Conservation (phyloP, 805 yeast species). For the Candida ortonii region DNA sequence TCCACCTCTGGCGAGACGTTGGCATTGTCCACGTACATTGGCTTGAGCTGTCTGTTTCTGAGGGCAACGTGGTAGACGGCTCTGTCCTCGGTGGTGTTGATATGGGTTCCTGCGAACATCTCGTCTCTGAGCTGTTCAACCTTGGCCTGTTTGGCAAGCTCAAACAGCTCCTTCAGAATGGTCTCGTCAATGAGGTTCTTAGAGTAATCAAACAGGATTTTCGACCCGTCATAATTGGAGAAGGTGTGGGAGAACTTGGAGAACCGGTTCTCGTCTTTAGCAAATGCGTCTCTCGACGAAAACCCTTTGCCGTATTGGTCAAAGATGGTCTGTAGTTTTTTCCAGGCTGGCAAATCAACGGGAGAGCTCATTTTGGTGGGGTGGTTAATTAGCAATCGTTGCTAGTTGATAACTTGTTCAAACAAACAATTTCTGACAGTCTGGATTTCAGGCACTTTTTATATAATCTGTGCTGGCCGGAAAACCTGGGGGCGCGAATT, state of each 20-base stretch:
- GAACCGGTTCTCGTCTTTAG: conserved; percentile 70
- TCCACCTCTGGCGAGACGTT: conserved; percentile 92
- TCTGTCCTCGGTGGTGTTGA: conserved; percentile 93
- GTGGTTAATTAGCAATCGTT: not conserved
- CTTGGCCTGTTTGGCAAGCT: conserved; percentile 86
- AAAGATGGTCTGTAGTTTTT: conserved; percentile 67
- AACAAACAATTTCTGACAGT: too few relatives aligned
- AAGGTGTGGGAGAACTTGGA: conserved; percentile 74
- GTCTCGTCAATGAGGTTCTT: conserved; percentile 91
- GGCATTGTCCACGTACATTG: conserved; percentile 84
- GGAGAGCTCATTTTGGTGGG: conserved; percentile 30
- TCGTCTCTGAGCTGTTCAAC: conserved; percentile 85
- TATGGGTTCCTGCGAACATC: conserved; percentile 89
- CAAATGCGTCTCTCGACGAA: conserved; percentile 75
- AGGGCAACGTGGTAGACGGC: conserved; percentile 97
- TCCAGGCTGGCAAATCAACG: conserved; percentile 78
- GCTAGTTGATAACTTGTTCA: too few relatives aligned
- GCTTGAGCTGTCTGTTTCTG: conserved; percentile 84
- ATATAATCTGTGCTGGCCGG: too few relatives aligned
- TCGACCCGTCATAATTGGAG: conserved; percentile 79
- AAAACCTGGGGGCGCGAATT: too few relatives aligned
- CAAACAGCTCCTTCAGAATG: conserved; percentile 60
- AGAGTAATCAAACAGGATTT: conserved; percentile 91
- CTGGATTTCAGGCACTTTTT: too few relatives aligned
- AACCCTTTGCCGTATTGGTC: conserved; percentile 66